phyloP scores from a whole-genome alignment of 2,329 filamentous ascomycete genomes.

The Aspergillus fumigatus region DNA sequence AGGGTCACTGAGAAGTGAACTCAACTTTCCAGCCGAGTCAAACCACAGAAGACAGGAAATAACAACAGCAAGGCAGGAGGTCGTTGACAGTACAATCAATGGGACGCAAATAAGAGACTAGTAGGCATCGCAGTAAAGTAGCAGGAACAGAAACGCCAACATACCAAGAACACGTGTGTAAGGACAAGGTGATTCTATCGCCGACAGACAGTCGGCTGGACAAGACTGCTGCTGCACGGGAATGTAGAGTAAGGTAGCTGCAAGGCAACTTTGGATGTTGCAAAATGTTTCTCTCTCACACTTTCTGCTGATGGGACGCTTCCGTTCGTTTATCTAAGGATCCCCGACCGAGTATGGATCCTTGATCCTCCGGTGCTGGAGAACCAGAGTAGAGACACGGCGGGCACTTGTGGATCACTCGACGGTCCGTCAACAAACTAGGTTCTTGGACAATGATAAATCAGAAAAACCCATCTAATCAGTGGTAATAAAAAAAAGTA shows the following conservation, averaged over 20 bases:
- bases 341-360: constrained; percentile 7
- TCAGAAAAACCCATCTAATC: constrained; percentile 9
- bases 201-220: constrained; percentile 11
- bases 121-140: neutral
- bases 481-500: neutral
- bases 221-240: constrained; percentile 11
- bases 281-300: constrained; percentile 13
- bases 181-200: constrained; percentile 5
- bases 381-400: constrained; percentile 2
- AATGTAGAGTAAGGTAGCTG: constrained; percentile 15
- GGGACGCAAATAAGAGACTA: neutral
- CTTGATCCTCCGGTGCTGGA: constrained; percentile 8
- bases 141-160: constrained; percentile 2
- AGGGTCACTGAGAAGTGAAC: neutral
- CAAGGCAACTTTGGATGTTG: constrained; percentile 16
- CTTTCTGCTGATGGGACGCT: neutral
- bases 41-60: neutral
- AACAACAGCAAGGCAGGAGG: neutral
- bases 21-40: neutral
- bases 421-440: constrained; percentile 12
- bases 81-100: neutral
- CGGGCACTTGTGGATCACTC: constrained; percentile 11
- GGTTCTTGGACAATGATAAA: constrained; percentile 4
- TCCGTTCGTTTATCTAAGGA: constrained; percentile 4
- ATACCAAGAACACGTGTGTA: constrained; percentile 21